Percentiles rank a stretch among this genome's conserved stretches.
Conservation (phyloP, 805 yeast genomes). For the Saturnispora hagleri region DNA sequence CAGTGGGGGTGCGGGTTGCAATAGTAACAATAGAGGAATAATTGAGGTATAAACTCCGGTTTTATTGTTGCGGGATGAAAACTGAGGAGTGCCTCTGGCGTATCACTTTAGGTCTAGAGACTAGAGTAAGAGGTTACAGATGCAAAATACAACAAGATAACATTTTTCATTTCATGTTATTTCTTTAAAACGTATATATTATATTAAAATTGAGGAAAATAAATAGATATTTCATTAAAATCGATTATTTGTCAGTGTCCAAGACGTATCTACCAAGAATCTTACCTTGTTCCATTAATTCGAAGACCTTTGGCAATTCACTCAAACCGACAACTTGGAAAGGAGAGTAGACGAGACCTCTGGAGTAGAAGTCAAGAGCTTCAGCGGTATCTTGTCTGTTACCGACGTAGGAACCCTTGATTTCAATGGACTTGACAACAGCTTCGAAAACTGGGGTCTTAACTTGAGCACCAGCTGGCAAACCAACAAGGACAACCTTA, state of each 20-base stretch:
- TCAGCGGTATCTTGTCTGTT: slow-evolving; percentile 81
- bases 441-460: slow-evolving; percentile 62
- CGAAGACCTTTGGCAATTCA: slow-evolving; percentile 57
- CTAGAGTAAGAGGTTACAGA: neutral
- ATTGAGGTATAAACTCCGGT: neutral
- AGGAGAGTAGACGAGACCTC: slow-evolving; percentile 57
- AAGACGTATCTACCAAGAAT: slow-evolving; percentile 85
- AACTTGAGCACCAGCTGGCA: slow-evolving; percentile 73
- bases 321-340: slow-evolving; percentile 70
- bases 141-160: neutral
- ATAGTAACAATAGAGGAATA: neutral
- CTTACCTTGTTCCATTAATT: slow-evolving; percentile 75
- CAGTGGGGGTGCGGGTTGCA: neutral
- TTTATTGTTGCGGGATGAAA: neutral
- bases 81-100: too few species aligned
- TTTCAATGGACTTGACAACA: slow-evolving; percentile 62
- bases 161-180: neutral
- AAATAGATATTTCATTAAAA: neutral
- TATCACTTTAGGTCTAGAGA: too few species aligned
- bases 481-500: slow-evolving; percentile 54
- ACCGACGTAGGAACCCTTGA: slow-evolving; percentile 81
- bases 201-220: neutral
- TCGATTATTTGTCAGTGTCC: slow-evolving; percentile 52
- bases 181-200: neutral
- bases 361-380: slow-evolving; percentile 59